Conservation (phyloP, 371 early-diverging fungal species). For the Smittium culicis region DNA sequence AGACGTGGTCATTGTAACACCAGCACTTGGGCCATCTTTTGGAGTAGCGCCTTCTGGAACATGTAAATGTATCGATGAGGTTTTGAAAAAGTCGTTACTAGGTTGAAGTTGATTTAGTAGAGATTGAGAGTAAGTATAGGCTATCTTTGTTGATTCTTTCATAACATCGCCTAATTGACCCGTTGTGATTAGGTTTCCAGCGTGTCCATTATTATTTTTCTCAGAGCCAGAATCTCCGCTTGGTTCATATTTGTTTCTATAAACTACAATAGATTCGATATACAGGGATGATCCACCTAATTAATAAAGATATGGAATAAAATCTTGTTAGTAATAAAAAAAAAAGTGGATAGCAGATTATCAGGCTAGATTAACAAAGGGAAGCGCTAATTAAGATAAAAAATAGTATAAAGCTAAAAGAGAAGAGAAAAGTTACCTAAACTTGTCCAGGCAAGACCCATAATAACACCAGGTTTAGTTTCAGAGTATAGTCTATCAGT, state of each 20-base stretch:
- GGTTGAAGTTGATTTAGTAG: slow-evolving; percentile 56
- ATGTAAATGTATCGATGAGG: slow-evolving; percentile 81
- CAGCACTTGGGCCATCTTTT: slow-evolving; percentile 96
- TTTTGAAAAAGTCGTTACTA: slow-evolving; percentile 77
- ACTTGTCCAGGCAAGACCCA: slow-evolving; percentile 92
- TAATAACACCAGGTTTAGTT: slow-evolving; percentile 85
- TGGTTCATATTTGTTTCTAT: slow-evolving; percentile 32
- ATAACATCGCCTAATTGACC: slow-evolving; percentile 97
- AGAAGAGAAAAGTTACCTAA: slow-evolving; percentile 30
- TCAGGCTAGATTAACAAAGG: neutral
- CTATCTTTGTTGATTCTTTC: slow-evolving; percentile 92
- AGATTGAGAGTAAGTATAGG: slow-evolving; percentile 83
- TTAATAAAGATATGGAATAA: too few relatives aligned
- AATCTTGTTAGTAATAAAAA: too few relatives aligned
- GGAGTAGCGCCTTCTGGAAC: slow-evolving; percentile 96
- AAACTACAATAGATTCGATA: slow-evolving; percentile 84
- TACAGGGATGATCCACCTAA: slow-evolving; percentile 85
- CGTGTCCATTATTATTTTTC: neutral
- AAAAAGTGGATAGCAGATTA: neutral
- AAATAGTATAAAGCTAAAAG: neutral
- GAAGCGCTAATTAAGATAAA: neutral
- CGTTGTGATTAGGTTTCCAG: slow-evolving; percentile 41
- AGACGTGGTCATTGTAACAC: slow-evolving; percentile 88
- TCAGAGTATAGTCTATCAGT: slow-evolving; percentile 78
- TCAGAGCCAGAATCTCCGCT: slow-evolving; percentile 3